Conservation (phyloP, 768 basidiomycete genomes). For the Naganishia kalamii region DNA sequence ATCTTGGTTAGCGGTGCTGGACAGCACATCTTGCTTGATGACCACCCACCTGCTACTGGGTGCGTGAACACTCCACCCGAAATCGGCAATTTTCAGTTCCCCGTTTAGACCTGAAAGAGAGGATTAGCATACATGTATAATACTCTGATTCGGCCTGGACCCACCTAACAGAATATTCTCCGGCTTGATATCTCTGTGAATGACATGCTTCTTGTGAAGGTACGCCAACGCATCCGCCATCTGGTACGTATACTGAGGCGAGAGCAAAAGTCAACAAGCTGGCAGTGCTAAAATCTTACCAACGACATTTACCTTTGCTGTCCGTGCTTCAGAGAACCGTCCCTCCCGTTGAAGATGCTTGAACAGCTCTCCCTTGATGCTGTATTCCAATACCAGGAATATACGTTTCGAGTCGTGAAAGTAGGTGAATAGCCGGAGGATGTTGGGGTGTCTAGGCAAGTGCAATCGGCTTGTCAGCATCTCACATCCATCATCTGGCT, state of each 20-base stretch:
- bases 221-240: conserved; percentile 95
- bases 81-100: conserved; percentile 95
- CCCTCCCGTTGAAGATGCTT: conserved; percentile 84
- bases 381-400: conserved; percentile 96
- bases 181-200: conserved; percentile 98
- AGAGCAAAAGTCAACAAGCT: neutral
- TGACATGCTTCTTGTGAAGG: conserved; percentile 91
- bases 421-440: conserved; percentile 89
- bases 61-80: conserved; percentile 72
- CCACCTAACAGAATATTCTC: conserved; percentile 74
- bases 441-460: conserved; percentile 71
- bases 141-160: neutral
- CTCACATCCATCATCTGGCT: neutral
- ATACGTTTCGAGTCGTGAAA: conserved; percentile 98
- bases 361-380: conserved; percentile 93
- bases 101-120: conserved; percentile 60
- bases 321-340: conserved; percentile 79
- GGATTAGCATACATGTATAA: neutral
- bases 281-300: neutral
- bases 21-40: neutral
- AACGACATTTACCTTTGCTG: conserved; percentile 52
- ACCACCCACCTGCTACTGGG: conserved; percentile 33
- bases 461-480: neutral
- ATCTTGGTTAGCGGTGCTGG: neutral
- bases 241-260: conserved; percentile 81